These are phyloP conservation scores for Neocucurbitaria cava DNA, from an alignment of 2,329 filamentous ascomycete species.

Conservation along the genomic window DNA sequence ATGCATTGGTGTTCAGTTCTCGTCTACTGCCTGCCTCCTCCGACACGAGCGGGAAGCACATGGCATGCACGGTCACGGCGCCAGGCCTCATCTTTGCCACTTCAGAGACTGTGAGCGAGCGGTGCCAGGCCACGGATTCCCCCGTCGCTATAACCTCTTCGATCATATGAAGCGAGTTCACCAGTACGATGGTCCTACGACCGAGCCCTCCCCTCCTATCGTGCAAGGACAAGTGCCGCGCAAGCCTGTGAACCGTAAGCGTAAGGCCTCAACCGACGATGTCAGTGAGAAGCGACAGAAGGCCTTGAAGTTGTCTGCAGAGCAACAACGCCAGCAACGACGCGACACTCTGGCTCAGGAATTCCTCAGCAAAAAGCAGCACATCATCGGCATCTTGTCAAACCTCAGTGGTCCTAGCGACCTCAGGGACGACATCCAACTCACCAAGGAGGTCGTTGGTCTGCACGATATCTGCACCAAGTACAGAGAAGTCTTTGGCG, in stretches of 20 bases:
- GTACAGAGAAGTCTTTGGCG: slow-evolving; percentile 40
- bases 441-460: slow-evolving; percentile 43
- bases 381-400: slow-evolving; percentile 41
- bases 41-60: slow-evolving; percentile 96
- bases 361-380: slow-evolving; percentile 45
- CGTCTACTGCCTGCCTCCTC: slow-evolving; percentile 91
- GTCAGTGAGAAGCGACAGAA: slow-evolving; percentile 44
- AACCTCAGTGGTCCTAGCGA: slow-evolving; percentile 45
- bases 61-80: slow-evolving; percentile 91
- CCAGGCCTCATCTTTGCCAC: slow-evolving; percentile 88
- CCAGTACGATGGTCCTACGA: slow-evolving; percentile 57
- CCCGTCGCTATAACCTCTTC: slow-evolving; percentile 91
- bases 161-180: slow-evolving; percentile 98
- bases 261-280: slow-evolving; percentile 43
- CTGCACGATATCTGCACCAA: slow-evolving; percentile 45
- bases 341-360: slow-evolving; percentile 39
- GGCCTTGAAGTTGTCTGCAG: slow-evolving; percentile 37
- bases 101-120: slow-evolving; percentile 88
- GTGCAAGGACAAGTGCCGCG: slow-evolving; percentile 32
- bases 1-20: slow-evolving; percentile 88
- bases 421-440: slow-evolving; percentile 41
- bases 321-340: slow-evolving; percentile 44
- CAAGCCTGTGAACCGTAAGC: slow-evolving; percentile 42
- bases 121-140: slow-evolving; percentile 84
- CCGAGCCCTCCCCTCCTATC: slow-evolving; percentile 40